A percentile compares a stretch with the other conserved stretches of the same genome.
Conservation (phyloP, 2,329 filamentous ascomycete species). For the Trichoderma citrinoviride region DNA sequence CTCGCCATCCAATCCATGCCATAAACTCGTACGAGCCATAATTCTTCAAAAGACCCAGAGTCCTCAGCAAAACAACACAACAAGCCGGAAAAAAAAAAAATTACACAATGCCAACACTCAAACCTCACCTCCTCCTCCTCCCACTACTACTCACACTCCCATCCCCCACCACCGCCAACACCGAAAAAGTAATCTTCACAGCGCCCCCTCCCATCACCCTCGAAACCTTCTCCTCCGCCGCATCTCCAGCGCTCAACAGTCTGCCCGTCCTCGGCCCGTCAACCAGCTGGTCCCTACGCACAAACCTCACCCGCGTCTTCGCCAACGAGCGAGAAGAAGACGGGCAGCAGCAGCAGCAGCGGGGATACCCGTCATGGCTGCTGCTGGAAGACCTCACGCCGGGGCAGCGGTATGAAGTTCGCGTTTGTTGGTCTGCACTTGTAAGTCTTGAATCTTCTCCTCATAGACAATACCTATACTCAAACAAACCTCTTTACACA, state of each 20-base stretch:
- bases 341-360: no score
- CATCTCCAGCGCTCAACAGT: conserved; percentile 39
- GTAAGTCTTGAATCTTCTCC: conserved; percentile 56
- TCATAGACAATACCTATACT: neutral
- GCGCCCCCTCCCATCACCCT: conserved; percentile 51
- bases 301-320: conserved; percentile 65
- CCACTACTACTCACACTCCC: conserved; percentile 24
- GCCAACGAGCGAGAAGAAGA: conserved; percentile 38
- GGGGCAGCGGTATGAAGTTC: conserved; percentile 80
- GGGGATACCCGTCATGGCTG: conserved; percentile 72
- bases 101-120: neutral
- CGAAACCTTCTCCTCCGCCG: conserved; percentile 25
- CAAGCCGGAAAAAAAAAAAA: neutral
- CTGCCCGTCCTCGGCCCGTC: conserved; percentile 62
- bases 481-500: neutral
- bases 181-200: conserved; percentile 87
- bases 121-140: neutral
- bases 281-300: conserved; percentile 54
- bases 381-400: conserved; percentile 68
- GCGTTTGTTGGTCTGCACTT: conserved; percentile 89
- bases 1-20: no score
- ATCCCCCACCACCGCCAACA: conserved; percentile 58
- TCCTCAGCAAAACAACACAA: neutral
- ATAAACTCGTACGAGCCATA: no score
- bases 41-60: neutral